Evolutionary conservation across 1,284 basidiomycete species (phyloP), one percentile per base, ranked within the genome.

Genomic region (Leccinum holopus): DNA sequence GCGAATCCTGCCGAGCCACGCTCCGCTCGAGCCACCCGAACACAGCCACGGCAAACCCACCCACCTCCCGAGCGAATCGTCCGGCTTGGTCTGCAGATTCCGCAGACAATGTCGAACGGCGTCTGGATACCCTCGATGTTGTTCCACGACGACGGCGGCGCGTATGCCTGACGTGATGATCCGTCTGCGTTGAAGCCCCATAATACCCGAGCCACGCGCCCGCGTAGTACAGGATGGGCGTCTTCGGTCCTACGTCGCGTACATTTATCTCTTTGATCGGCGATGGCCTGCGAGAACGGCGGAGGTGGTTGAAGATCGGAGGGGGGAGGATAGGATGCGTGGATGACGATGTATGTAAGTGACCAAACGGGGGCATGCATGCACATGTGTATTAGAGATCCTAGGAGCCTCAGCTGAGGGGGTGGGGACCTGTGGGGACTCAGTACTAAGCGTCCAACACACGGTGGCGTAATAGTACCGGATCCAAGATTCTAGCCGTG

Each of bases 161-260:
- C 75, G 77, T 16, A 88, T 72, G 3, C 87, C 86, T 1, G 84
- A 85, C 0, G 88, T 83, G 75, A 93, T 21, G 21, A 93, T 3
- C 90, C 91, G 69, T 94, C 91, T 76, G 93, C 90, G 76, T 94
- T 41, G 78, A 91, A 90, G 32, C 85, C 91, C 9, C 16, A 39
- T 39, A 0, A 68, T 92, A 92, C 60, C 86, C 84, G 54, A 87
- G 82, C 81, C 90, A 94, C 6, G 91, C 92, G n/a, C 91, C 90
- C 2, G 86, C 88, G 71, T 85, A 94, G 37, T 39, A 39, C 37
- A 85, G 83, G 61, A 93, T 82, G 1, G 84, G 35, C 12, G 12
- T 9, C 87, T 81, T 21, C 72, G 81, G 68, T 86, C 85, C 75
- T 94, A 91, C 57, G 93, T 90, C 25, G 69, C 70, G 32, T 68